These are phyloP conservation scores for Tritrichomonas foetus DNA, from an alignment of 208 protist genomes.

Conservation along the genomic window DNA sequence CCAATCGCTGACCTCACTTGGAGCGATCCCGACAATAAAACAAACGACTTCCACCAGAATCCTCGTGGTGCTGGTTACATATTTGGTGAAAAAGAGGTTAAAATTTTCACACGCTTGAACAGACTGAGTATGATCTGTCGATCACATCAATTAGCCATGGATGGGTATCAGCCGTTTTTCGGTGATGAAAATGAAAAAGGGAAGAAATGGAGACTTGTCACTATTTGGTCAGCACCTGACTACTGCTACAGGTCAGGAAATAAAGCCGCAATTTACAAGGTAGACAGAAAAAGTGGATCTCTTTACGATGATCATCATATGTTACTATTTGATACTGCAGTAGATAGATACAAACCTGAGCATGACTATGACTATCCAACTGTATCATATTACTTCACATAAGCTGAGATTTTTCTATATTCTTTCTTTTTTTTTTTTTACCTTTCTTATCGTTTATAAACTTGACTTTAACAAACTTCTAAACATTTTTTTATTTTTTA, in stretches of 20 bases:
- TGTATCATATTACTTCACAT: too few relatives aligned
- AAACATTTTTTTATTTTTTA: too few relatives aligned
- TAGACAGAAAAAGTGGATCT: background rate
- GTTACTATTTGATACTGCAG: too few relatives aligned
- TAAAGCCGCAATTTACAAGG: background rate
- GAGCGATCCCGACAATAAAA: conserved; percentile 56
- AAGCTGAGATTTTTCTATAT: too few relatives aligned
- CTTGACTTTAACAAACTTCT: too few relatives aligned
- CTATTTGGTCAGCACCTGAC: conserved; percentile 80
- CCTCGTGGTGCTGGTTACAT: conserved; percentile 76
- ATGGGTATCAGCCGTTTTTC: conserved; percentile 80
- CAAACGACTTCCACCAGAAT: conserved; percentile 68
- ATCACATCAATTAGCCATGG: conserved; percentile 76
- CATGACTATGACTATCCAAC: too few relatives aligned
- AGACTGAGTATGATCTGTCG: conserved; percentile 69
- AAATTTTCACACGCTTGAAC: conserved; percentile 68
- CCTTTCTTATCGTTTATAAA: too few relatives aligned
- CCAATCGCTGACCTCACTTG: background rate
- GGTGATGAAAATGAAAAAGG: background rate
- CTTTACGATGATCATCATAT: too few relatives aligned
- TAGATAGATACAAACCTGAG: too few relatives aligned
- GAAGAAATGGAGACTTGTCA: conserved; percentile 64
- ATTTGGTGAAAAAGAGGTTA: conserved; percentile 65
- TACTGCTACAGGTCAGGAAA: conserved; percentile 35
- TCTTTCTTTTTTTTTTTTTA: too few relatives aligned